Conservation (phyloP, 2,329 filamentous ascomycete genomes). For the Clarireedia hainanense region DNA sequence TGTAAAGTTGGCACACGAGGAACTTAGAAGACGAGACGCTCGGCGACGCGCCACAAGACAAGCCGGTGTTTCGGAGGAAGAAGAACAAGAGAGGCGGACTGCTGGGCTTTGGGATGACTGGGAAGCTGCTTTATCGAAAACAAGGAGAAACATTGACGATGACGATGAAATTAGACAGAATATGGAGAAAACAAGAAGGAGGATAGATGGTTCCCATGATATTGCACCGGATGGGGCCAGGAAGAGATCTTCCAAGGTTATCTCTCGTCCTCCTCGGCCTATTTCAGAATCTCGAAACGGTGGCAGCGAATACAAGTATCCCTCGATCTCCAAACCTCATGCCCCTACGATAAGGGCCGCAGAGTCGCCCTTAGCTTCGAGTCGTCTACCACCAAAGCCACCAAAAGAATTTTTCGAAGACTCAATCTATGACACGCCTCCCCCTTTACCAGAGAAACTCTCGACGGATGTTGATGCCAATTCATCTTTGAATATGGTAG, state of each 20-base stretch:
- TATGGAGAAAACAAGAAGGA: conserved; percentile 42
- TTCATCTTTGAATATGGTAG: conserved; percentile 4
- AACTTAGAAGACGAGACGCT: conserved; percentile 60
- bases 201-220: conserved; percentile 30
- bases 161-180: conserved; percentile 41
- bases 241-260: conserved; percentile 23
- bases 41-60: conserved; percentile 49
- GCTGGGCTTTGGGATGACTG: conserved; percentile 46
- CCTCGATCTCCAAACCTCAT: conserved; percentile 46
- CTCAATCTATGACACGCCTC: not conserved
- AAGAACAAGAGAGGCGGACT: conserved; percentile 47
- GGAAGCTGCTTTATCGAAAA: conserved; percentile 36
- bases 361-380: conserved; percentile 1
- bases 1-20: conserved; percentile 65
- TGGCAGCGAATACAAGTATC: conserved; percentile 43
- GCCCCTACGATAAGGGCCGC: conserved; percentile 33
- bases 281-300: conserved; percentile 12
- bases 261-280: conserved; percentile 18
- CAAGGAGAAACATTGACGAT: conserved; percentile 26
- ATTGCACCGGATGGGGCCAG: conserved; percentile 15
- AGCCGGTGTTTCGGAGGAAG: conserved; percentile 48
- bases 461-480: not conserved
- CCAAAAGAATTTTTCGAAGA: conserved; percentile 21
- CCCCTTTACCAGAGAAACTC: conserved; percentile 23
- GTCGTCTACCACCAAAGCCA: conserved; percentile 23